phyloP scores from a whole-genome alignment of 768 basidiomycete genomes.

The Paxillus involutus region DNA sequence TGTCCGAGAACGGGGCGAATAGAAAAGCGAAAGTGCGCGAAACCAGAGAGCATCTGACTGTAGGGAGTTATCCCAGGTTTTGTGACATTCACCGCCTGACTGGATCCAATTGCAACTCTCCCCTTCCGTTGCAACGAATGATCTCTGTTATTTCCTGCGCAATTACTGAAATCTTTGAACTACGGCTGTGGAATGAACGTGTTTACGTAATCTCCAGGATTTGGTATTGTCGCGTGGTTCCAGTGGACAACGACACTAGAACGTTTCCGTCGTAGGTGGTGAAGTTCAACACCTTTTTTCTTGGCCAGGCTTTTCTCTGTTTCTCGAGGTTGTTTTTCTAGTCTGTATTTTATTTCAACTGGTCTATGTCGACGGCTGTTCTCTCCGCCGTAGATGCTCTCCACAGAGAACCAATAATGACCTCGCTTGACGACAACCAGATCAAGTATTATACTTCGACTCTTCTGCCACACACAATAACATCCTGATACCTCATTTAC shows the following conservation, averaged over 20 bases:
- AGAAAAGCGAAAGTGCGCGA: slow-evolving; percentile 86
- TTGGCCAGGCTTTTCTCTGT: slow-evolving; percentile 7
- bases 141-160: no score
- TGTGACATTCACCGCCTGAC: neutral
- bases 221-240: neutral
- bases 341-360: slow-evolving; percentile 20
- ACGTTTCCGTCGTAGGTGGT: neutral
- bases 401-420: slow-evolving; percentile 57
- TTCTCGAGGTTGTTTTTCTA: slow-evolving; percentile 17
- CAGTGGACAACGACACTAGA: neutral
- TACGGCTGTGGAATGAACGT: neutral
- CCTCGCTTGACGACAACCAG: slow-evolving; percentile 63
- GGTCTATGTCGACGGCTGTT: slow-evolving; percentile 57
- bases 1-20: slow-evolving; percentile 77
- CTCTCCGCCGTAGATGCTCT: slow-evolving; percentile 60
- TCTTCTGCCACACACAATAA: slow-evolving; percentile 14
- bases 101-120: neutral
- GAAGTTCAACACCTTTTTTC: neutral
- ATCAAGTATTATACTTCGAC: slow-evolving; percentile 44
- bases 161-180: no score
- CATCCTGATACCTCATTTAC: slow-evolving; percentile 14
- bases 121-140: neutral
- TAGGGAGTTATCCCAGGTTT: neutral
- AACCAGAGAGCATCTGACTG: slow-evolving; percentile 63
- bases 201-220: slow-evolving; percentile 1